Percentiles rank a stretch among this genome's conserved stretches.
phyloP scores from a whole-genome alignment of 2,329 filamentous ascomycete species.

The Alternaria sp. region DNA sequence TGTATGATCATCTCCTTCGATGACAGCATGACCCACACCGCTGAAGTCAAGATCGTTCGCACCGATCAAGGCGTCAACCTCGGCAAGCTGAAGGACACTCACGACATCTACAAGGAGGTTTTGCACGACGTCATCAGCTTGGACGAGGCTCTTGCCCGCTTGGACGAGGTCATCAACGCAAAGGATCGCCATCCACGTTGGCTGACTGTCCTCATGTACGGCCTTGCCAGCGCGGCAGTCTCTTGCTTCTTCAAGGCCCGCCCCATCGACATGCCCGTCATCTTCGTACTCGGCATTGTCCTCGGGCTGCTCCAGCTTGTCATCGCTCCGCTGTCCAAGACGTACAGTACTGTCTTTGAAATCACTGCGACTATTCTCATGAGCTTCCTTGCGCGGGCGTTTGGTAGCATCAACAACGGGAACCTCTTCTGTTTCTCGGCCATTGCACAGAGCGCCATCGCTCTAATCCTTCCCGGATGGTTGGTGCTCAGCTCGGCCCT shows the following conservation, averaged over 20 bases:
- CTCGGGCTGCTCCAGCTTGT: conserved; percentile 78
- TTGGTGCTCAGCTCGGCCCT: conserved; percentile 55
- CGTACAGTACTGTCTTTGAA: conserved; percentile 64
- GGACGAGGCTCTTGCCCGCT: conserved; percentile 69
- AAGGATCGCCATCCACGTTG: conserved; percentile 59
- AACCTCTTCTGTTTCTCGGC: conserved; percentile 57
- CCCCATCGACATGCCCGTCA: conserved; percentile 78
- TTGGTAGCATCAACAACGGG: conserved; percentile 53
- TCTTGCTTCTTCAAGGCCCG: conserved; percentile 80
- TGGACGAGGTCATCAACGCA: conserved; percentile 67
- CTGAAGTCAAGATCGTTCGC: conserved; percentile 79
- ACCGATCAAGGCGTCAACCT: conserved; percentile 72
- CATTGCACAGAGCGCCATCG: conserved; percentile 57
- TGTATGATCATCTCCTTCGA: conserved; percentile 94
- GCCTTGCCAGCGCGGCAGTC: conserved; percentile 74
- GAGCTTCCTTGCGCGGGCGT: conserved; percentile 55
- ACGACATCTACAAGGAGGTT: conserved; percentile 80
- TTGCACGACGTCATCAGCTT: conserved; percentile 74
- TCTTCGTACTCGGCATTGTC: conserved; percentile 74
- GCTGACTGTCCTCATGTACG: conserved; percentile 69
- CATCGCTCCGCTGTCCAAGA: conserved; percentile 72
- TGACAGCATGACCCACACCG: conserved; percentile 67
- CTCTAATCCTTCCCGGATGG: conserved; percentile 57
- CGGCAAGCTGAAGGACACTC: conserved; percentile 74
- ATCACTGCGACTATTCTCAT: conserved; percentile 55